Conservation (phyloP, 2,329 filamentous ascomycete species). For the Acarospora socialis region DNA sequence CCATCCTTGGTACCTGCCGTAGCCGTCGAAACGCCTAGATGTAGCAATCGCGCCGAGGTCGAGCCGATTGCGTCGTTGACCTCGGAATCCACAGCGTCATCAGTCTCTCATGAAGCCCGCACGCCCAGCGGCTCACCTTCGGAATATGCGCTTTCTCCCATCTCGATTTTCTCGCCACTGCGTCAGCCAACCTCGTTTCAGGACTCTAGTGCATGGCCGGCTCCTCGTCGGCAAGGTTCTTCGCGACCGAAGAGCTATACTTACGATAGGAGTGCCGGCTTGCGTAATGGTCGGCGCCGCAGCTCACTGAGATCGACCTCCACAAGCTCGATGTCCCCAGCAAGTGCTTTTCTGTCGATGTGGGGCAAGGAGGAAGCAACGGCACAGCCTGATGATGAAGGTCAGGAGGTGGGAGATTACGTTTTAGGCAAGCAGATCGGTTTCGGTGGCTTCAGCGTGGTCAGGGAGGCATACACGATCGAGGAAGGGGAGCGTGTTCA, state of each 20-base stretch:
- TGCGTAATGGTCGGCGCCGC: conserved; percentile 21
- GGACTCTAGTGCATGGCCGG: conserved; percentile 28
- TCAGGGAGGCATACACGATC: conserved; percentile 53
- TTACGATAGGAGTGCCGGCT: conserved; percentile 22
- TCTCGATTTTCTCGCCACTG: conserved; percentile 24
- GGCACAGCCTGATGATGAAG: conserved; percentile 49
- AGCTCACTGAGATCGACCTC: conserved; percentile 25
- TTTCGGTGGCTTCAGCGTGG: conserved; percentile 50
- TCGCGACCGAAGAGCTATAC: conserved; percentile 19
- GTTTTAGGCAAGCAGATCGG: conserved; percentile 54
- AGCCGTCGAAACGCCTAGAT: neutral
- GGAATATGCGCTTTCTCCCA: conserved; percentile 24
- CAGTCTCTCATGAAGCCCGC: conserved; percentile 25
- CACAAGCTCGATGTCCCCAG: conserved; percentile 41
- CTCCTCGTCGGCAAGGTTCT: conserved; percentile 22
- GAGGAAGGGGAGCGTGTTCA: conserved; percentile 37
- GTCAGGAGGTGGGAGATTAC: conserved; percentile 53
- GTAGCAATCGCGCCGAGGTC: conserved; percentile 14
- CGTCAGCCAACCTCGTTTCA: conserved; percentile 26
- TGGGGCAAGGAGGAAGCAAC: conserved; percentile 31
- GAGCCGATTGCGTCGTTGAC: conserved; percentile 30
- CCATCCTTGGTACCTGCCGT: neutral
- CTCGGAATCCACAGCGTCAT: conserved; percentile 30
- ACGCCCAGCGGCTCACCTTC: conserved; percentile 26
- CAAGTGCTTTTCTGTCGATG: conserved; percentile 43